Evolutionary conservation across 805 yeast species (phyloP), one percentile per base, ranked within the genome.

Genomic region (Ogataea saltuana): DNA sequence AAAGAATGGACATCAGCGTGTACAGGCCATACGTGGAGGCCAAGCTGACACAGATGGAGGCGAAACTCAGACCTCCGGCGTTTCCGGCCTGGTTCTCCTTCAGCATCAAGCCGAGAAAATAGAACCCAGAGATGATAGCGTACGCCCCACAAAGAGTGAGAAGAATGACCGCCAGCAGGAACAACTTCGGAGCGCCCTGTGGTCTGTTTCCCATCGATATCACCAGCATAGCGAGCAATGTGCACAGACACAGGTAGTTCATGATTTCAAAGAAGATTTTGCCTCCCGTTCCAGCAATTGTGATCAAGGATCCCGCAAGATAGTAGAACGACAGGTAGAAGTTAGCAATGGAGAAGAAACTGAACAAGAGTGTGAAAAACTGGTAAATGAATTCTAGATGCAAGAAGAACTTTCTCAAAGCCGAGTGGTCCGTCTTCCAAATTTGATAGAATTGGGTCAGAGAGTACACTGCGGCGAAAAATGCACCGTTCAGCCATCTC

Each of bases 141-240:
- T 88, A 93, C 1, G 80, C 65, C 0, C 96, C 89, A 61, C 96
- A 86, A 21, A 87, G 48, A 0, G 91, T 83, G 48, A 93, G 67
- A 31, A 88, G 65, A 2, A 83, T 69, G 67, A 93, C 87, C 25
- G 90, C 75, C 0, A 75, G 66, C 56, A 87, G 72, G 66, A 89
- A 93, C 39, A 91, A 65, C 40, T 77, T 81, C 44, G 82, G 83
- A 0, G 97, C 91, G 25, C 99, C 99, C 56, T 93, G 98, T 2
- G 99, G 99, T 58, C 98, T 77, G 60, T 93, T 93, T 51, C 99
- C 99, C 78, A 93, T 85, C 0, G 97, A 89, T 27, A 90, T 85
- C 52, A 93, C 83, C 58, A 93, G 86, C 65, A 89, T 83, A n/a
- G 95, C 80, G 10, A 93, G 82, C 54, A 93, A 73, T 15, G 86